A percentile compares a stretch with the other conserved stretches of the same genome.
phyloP scores from a whole-genome alignment of 495 filamentous ascomycete species.

The Penicillium herquei region DNA sequence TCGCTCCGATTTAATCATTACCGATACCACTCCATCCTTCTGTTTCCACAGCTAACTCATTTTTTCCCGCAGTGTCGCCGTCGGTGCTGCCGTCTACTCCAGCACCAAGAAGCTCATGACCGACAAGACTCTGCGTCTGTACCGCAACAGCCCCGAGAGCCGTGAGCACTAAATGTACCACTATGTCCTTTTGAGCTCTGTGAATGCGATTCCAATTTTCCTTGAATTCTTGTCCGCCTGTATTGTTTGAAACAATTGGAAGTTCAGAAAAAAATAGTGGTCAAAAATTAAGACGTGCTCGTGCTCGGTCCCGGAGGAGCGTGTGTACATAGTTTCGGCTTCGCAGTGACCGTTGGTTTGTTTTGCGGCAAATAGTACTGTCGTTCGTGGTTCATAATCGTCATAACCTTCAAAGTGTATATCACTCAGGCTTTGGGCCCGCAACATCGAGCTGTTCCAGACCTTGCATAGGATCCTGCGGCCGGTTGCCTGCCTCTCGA shows the following conservation, averaged over 20 bases:
- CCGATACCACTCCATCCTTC: not conserved
- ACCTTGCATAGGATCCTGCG: constrained; percentile 92
- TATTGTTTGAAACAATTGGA: constrained; percentile 36
- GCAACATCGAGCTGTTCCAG: constrained; percentile 91
- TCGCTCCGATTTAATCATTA: not conserved
- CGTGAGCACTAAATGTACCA: constrained; percentile 49
- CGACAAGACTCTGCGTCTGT: constrained; percentile 89
- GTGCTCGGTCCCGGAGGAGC: constrained; percentile 21
- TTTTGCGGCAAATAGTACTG: constrained; percentile 32
- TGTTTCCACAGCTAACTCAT: constrained; percentile 20
- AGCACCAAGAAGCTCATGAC: constrained; percentile 73
- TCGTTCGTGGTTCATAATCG: constrained; percentile 28
- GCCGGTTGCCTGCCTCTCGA: constrained; percentile 47
- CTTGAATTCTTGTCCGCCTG: constrained; percentile 30
- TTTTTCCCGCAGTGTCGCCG: constrained; percentile 52
- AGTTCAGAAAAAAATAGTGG: constrained; percentile 19
- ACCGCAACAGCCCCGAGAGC: constrained; percentile 49
- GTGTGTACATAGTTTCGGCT: constrained; percentile 45
- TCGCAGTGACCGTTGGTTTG: constrained; percentile 29
- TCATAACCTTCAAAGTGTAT: constrained; percentile 8
- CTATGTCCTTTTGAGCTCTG: constrained; percentile 34
- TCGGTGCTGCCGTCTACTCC: constrained; percentile 76
- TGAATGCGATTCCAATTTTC: constrained; percentile 32
- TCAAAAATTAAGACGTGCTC: constrained; percentile 25
- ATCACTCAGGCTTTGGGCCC: constrained; percentile 78